Conservation (phyloP, 352 stramenopile species). For the Globisporangium mamillatum region DNA sequence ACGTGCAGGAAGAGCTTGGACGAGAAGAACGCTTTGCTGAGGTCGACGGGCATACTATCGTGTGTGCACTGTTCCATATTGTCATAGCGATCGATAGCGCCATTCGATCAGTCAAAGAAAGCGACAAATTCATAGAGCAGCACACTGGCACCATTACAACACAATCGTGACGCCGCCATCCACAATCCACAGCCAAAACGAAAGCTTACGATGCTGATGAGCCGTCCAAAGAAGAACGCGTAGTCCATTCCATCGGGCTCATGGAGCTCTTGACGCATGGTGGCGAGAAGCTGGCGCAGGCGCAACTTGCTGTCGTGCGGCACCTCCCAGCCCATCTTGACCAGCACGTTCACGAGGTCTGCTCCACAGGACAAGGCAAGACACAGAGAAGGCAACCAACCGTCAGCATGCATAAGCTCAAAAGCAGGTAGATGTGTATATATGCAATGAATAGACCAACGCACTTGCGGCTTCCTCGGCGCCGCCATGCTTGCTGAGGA, state of each 20-base stretch:
- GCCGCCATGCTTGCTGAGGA: slow-evolving; percentile 44
- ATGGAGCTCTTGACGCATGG: slow-evolving; percentile 47
- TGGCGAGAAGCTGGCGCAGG: slow-evolving; percentile 48
- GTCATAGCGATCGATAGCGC: no score
- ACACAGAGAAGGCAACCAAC: not conserved
- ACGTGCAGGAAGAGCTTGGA: slow-evolving; percentile 71
- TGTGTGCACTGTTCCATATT: slow-evolving; percentile 21
- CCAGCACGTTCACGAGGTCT: slow-evolving; percentile 44
- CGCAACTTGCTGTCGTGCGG: slow-evolving; percentile 43
- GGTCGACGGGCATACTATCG: slow-evolving; percentile 25
- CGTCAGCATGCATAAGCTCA: not conserved
- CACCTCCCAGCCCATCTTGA: slow-evolving; percentile 41
- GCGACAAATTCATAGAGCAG: not conserved
- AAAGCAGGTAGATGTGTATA: not conserved
- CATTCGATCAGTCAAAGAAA: not conserved
- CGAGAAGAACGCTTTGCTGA: slow-evolving; percentile 41
- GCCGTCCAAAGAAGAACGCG: slow-evolving; percentile 60
- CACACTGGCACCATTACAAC: not conserved
- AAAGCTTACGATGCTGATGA: slow-evolving; percentile 26
- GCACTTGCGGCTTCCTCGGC: slow-evolving; percentile 40
- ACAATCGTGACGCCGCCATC: not conserved
- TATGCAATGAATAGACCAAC: not conserved
- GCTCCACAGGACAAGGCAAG: not conserved
- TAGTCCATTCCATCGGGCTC: slow-evolving; percentile 30
- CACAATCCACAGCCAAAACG: not conserved